These are phyloP conservation scores for Cyclostephanos invisitatus DNA, from an alignment of 108 stramenopile genomes.

Conservation along the genomic window DNA sequence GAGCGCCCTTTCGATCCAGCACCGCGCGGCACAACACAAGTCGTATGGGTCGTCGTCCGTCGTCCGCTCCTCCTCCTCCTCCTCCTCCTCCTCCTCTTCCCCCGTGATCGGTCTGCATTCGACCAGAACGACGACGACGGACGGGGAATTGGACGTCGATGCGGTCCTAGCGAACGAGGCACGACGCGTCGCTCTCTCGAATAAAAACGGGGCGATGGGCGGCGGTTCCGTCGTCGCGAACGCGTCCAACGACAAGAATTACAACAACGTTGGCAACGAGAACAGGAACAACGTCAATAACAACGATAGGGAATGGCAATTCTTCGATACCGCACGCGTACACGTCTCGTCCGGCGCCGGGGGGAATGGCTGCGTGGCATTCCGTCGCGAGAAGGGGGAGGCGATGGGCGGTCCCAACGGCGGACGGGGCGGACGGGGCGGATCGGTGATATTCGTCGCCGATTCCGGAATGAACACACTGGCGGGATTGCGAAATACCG, in stretches of 20 bases:
- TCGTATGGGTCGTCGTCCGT: no score
- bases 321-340: constrained; percentile 88
- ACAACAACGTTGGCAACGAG: no score
- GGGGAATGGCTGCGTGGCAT: constrained; percentile 94
- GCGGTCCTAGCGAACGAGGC: constrained; percentile 29
- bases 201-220: no score
- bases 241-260: not conserved
- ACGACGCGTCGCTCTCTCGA: constrained; percentile 20
- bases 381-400: constrained; percentile 91
- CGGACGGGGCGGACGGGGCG: constrained; percentile 89
- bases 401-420: constrained; percentile 92
- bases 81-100: no score
- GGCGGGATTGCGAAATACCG: constrained; percentile 71
- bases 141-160: constrained; percentile 18
- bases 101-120: not conserved
- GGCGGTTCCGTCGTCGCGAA: no score
- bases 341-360: constrained; percentile 92
- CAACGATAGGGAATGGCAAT: constrained; percentile 89
- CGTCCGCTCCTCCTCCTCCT: no score
- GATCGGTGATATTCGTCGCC: constrained; percentile 78
- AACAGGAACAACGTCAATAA: constrained; percentile 27
- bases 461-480: constrained; percentile 88
- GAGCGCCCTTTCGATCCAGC: no score
- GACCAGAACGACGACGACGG: constrained; percentile 7
- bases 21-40: no score